Percentiles rank a stretch among this genome's conserved stretches.
Evolutionary conservation across 257 asterid species (phyloP).

Genomic region (Salvia rosmarinus): DNA sequence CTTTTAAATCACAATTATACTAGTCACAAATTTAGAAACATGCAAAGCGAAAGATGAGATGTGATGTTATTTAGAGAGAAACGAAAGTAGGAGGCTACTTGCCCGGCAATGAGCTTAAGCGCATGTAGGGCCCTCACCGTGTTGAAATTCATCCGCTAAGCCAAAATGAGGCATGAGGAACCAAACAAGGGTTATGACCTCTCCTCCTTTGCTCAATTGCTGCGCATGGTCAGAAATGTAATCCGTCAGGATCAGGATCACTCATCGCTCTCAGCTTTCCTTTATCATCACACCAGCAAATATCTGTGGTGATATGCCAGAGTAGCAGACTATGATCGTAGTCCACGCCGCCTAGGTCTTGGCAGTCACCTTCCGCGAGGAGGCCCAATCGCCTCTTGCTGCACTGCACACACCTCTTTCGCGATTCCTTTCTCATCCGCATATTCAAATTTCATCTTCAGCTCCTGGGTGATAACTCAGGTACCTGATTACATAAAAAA

Average conservation of each 20-base stretch:
- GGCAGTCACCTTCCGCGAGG: too few species aligned
- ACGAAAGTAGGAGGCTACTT: too few species aligned
- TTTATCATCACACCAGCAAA: slow-evolving; percentile 35
- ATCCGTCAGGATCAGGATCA: not conserved
- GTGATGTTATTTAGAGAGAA: too few species aligned
- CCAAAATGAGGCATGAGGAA: slow-evolving; percentile 47
- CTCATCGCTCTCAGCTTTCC: not conserved
- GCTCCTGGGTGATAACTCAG: slow-evolving; percentile 28
- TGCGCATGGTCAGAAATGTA: too few species aligned
- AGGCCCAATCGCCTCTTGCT: slow-evolving; percentile 59
- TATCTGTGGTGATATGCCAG: slow-evolving; percentile 69
- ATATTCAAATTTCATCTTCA: slow-evolving; percentile 36
- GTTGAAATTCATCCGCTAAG: too few species aligned
- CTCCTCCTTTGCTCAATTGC: slow-evolving; percentile 41
- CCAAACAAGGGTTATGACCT: slow-evolving; percentile 42
- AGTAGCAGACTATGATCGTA: slow-evolving; percentile 56
- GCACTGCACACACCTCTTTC: slow-evolving; percentile 48
- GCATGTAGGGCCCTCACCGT: too few species aligned
- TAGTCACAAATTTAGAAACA: too few species aligned
- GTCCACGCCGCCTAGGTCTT: too few species aligned
- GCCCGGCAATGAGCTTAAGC: too few species aligned
- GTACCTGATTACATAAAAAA: slow-evolving; percentile 31
- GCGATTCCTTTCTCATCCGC: slow-evolving; percentile 46
- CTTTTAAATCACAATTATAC: too few species aligned
- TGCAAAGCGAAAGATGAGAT: too few species aligned